Evolutionary conservation across 2,329 filamentous ascomycete genomes (phyloP), one percentile per base, ranked within the genome.

Genomic region (Kalaharituber pfeilii): DNA sequence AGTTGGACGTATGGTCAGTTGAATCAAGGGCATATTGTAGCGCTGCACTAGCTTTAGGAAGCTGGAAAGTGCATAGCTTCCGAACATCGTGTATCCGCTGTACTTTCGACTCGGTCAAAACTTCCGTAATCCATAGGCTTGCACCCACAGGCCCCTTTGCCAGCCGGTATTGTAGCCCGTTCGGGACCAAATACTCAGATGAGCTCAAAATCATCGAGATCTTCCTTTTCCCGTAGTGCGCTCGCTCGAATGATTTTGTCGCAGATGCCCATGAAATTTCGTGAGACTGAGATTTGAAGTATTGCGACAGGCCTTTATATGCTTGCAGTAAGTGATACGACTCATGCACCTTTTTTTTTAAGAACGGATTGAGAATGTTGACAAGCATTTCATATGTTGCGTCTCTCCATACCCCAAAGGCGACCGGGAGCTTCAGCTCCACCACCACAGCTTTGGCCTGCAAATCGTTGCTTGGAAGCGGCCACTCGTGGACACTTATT

Each of bases 1-100:
- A 59, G 54, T 84, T 83, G 0, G 74, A 67, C 44, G 61, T 29
- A 64, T 69, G 50, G 45, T 51, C 30, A 1, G 57, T 56, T 52
- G 25, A 33, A 13, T 57, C 42, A 2, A 67, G 24, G 13, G 61
- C 51, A 53, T 62, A 65, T 44, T 67, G 65, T 1, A 67, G 52
- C 0, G 49, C 52, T 18, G 45, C 44, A 53, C 63, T 62, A 8
- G 64, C 60, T 5, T 53, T 51, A 1, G 55, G 51, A 15, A 25
- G 30, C 22, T 27, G 13, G 15, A 50, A 27, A 26, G n/a, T 50
- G 47, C 27, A 28, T 5, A 18, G 22, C 25, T 27, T 9, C 15
- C 13, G 9, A 15, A 18, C 6, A 18, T 27, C 47, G 4, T 18
- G 9, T 22, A 30, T 4, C 15, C 27, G 13, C 44, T 22, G 15